These are phyloP conservation scores for Bolboschoenus planiculmis DNA, from an alignment of 176 grass and related monocot species.

Conservation along the genomic window DNA sequence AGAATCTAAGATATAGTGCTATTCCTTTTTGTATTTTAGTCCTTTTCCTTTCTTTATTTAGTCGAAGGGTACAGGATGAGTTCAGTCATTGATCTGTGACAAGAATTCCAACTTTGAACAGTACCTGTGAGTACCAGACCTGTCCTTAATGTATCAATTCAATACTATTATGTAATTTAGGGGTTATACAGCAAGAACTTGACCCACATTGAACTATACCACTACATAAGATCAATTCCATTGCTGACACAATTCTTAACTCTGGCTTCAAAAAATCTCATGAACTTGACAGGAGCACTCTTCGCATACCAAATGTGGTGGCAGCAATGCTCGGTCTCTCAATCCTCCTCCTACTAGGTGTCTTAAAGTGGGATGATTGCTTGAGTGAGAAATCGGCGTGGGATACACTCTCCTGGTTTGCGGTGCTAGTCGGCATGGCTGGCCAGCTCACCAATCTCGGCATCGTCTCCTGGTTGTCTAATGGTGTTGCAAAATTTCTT, in stretches of 20 bases:
- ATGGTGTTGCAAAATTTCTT: conserved; percentile 59
- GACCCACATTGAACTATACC: background rate
- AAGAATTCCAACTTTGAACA: background rate
- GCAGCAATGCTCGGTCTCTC: conserved; percentile 83
- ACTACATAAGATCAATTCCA: background rate
- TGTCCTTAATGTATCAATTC: background rate
- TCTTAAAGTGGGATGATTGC: conserved; percentile 84
- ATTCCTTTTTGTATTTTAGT: background rate
- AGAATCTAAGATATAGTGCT: background rate
- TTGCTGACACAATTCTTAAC: background rate
- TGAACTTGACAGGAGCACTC: conserved; percentile 42
- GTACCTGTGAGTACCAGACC: background rate
- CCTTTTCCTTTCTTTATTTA: background rate
- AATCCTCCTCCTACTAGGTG: conserved; percentile 78
- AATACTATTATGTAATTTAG: background rate
- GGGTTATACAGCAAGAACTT: background rate
- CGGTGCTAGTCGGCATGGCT: conserved; percentile 81
- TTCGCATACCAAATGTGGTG: conserved; percentile 69
- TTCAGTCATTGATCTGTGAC: background rate
- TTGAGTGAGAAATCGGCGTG: conserved; percentile 82
- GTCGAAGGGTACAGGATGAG: background rate
- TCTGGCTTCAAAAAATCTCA: background rate
- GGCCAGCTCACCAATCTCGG: conserved; percentile 69
- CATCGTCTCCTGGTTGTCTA: conserved; percentile 80
- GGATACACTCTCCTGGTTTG: conserved; percentile 87